A percentile compares a stretch with the other conserved stretches of the same genome.
phyloP scores from a whole-genome alignment of 164 flowering plant genomes.

The Vitis labrusca region DNA sequence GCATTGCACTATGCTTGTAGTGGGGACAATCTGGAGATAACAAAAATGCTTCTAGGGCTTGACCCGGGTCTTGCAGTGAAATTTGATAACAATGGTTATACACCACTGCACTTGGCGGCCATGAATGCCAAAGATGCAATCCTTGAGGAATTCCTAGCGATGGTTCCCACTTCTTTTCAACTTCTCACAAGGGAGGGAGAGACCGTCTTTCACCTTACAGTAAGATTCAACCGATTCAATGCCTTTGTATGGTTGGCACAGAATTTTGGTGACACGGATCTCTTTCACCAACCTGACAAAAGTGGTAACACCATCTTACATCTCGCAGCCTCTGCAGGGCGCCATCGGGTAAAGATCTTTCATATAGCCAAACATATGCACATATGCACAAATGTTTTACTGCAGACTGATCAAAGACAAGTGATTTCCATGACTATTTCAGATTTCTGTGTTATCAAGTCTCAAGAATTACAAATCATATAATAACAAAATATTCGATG shows the following conservation, averaged over 20 bases:
- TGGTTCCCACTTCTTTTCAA: constrained; percentile 11
- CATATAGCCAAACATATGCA: too few species aligned
- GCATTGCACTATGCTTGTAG: constrained; percentile 28
- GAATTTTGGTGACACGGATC: not conserved
- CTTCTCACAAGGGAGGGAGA: constrained; percentile 17
- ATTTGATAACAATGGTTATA: constrained; percentile 15
- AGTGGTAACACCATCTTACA: constrained; percentile 26
- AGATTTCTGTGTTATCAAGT: not conserved
- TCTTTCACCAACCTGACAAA: constrained; percentile 14
- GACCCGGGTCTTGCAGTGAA: constrained; percentile 8
- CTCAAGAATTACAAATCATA: not conserved
- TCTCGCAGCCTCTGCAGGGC: constrained; percentile 14
- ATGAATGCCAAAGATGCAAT: constrained; percentile 13
- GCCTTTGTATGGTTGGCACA: constrained; percentile 11
- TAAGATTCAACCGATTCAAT: constrained; percentile 4
- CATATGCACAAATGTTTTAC: too few species aligned
- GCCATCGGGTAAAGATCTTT: constrained; percentile 7
- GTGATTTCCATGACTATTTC: not conserved
- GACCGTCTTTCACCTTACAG: constrained; percentile 24
- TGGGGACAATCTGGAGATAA: constrained; percentile 13
- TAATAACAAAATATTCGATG: not conserved
- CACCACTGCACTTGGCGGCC: constrained; percentile 28
- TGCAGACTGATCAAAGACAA: too few species aligned
- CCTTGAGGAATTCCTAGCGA: constrained; percentile 7
- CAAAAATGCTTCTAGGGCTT: constrained; percentile 13